Evolutionary conservation across 805 yeast genomes (phyloP), one percentile per base, ranked within the genome.

Genomic region (Komagataella pastoris): DNA sequence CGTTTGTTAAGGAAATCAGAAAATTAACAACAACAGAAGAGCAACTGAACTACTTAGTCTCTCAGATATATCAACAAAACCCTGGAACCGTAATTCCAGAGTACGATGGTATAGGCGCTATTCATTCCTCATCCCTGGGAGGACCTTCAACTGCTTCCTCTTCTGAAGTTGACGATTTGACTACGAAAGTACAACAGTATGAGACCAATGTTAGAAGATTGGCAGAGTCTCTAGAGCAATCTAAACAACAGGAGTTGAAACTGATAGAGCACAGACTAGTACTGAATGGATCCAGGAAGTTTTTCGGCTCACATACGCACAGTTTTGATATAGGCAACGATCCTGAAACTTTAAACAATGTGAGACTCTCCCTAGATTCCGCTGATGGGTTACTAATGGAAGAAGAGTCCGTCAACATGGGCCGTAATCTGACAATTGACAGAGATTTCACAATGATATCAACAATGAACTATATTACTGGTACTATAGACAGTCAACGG

Each of bases 1-100:
- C 93, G 2, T 93, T 85, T 66, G 97, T 93, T 53, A 80, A 82
- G 61, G 98, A 93, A 61, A 80, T 88, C 55, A 80, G 97, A 61
- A 75, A 77, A 53, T 72, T 87, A 51, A 97, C 90, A 65, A 85
- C 88, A 62, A 78, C 84, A 14, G 88, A 89, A 65, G 81, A 97
- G 55, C 98, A 91, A 65, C 76, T 83, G 51, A 73, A 85, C 44
- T 77, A 70, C 56, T 67, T 79, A 58, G 73, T 74, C 54, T 59
- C 66, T 1, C 73, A 80, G 49, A 73, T 85, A 50, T 71, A 71
- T 50, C 70, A 73, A 47, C 81, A 77, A 24, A 14, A 7, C 1
- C 24, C 24, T 6, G 24, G 24, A 7, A 30, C 40, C 40, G 10
- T 30, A 30, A 46, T 46, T 23, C 52, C 6, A 46, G 48, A 12